Evolutionary conservation across 2,329 filamentous ascomycete genomes (phyloP).

Genomic region (Lasiodiplodia sp.): DNA sequence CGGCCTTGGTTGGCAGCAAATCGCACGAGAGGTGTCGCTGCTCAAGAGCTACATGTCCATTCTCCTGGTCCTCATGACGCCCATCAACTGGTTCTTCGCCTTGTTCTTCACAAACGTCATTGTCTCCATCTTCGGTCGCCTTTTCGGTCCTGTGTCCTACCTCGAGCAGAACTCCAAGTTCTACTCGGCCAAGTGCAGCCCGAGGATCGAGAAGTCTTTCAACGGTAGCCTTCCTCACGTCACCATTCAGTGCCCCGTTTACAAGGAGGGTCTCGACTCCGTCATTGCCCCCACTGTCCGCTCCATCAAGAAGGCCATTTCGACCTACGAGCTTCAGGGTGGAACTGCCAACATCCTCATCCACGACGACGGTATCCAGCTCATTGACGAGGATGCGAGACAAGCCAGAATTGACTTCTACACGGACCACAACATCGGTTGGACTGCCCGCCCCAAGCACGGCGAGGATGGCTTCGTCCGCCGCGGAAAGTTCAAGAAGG

Average conservation of each 20-base stretch:
- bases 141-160: conserved; percentile 77
- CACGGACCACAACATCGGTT: conserved; percentile 59
- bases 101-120: conserved; percentile 84
- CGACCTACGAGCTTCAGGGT: conserved; percentile 62
- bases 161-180: conserved; percentile 80
- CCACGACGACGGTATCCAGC: conserved; percentile 73
- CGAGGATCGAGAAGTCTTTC: conserved; percentile 60
- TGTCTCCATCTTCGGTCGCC: conserved; percentile 76
- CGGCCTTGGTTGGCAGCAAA: conserved; percentile 72
- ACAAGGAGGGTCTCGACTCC: conserved; percentile 79
- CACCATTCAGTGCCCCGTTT: conserved; percentile 82
- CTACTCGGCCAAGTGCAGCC: conserved; percentile 76
- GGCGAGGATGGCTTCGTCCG: conserved; percentile 41
- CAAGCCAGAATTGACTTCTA: conserved; percentile 56
- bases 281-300: conserved; percentile 43
- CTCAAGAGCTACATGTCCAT: conserved; percentile 70
- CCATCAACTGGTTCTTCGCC: conserved; percentile 80
- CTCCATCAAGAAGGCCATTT: conserved; percentile 57
- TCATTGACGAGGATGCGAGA: conserved; percentile 58
- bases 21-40: conserved; percentile 72
- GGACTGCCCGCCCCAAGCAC: conserved; percentile 58
- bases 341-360: conserved; percentile 72
- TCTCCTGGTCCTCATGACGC: conserved; percentile 70
- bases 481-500: conserved; percentile 52
- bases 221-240: conserved; percentile 68